phyloP scores from a whole-genome alignment of 495 filamentous ascomycete genomes.

The Annulohypoxylon moriforme region DNA sequence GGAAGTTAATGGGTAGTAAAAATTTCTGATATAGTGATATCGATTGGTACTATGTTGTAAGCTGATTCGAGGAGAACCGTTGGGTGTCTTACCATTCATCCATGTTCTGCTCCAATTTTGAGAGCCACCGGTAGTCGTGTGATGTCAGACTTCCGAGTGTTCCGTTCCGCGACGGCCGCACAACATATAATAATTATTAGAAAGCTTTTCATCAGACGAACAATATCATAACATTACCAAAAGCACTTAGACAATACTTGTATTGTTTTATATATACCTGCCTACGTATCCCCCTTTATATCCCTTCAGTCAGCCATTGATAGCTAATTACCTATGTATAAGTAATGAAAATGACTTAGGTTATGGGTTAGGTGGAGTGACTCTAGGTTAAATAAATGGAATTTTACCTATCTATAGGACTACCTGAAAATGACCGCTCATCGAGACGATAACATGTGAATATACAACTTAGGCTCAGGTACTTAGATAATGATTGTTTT shows the following conservation, averaged over 20 bases:
- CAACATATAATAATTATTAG: neutral
- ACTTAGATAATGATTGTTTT: too few species aligned
- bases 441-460: too few species aligned
- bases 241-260: neutral
- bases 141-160: conserved; percentile 8
- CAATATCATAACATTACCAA: neutral
- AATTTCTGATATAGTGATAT: neutral
- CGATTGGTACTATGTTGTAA: neutral
- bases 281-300: too few species aligned
- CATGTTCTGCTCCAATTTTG: neutral
- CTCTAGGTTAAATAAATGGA: too few species aligned
- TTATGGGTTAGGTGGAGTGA: too few species aligned
- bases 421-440: too few species aligned
- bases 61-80: neutral
- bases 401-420: too few species aligned
- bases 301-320: too few species aligned
- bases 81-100: neutral
- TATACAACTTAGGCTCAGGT: too few species aligned
- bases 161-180: neutral
- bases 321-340: too few species aligned
- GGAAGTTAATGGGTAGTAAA: neutral
- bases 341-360: too few species aligned
- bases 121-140: conserved; percentile 3
- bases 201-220: neutral
- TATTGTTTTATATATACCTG: too few species aligned